These are phyloP conservation scores for Puccinia novopanici DNA, from an alignment of 1,284 basidiomycete genomes.

Conservation along the genomic window DNA sequence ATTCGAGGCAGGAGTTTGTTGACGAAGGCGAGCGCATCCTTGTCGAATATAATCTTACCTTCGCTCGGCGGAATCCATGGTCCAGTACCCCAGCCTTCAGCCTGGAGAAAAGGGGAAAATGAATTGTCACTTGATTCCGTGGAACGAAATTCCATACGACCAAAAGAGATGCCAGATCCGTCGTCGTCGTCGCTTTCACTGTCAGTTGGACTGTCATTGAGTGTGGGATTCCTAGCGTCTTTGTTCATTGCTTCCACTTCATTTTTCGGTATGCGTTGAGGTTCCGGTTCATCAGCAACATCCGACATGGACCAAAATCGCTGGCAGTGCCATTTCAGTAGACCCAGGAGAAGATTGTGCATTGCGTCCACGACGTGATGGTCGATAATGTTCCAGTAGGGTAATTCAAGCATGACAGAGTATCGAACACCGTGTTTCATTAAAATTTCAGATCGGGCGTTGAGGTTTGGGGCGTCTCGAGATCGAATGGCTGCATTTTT, in stretches of 20 bases:
- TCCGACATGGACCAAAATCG: slow-evolving; percentile 10
- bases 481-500: slow-evolving; percentile 15
- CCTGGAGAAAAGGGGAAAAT: background rate
- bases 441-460: background rate
- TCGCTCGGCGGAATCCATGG: slow-evolving; percentile 14
- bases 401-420: slow-evolving; percentile 41
- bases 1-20: slow-evolving; percentile 21
- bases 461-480: background rate
- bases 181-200: too few species aligned
- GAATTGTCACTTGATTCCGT: slow-evolving; percentile 9
- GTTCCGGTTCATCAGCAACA: background rate
- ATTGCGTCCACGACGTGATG: slow-evolving; percentile 21
- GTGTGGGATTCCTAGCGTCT: background rate
- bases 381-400: slow-evolving; percentile 28
- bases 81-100: slow-evolving; percentile 28
- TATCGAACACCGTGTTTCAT: slow-evolving; percentile 35
- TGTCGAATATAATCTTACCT: slow-evolving; percentile 42
- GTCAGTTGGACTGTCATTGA: background rate
- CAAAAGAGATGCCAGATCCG: background rate
- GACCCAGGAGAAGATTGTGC: slow-evolving; percentile 13
- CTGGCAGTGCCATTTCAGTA: background rate
- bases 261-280: background rate
- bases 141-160: background rate
- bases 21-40: background rate
- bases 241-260: background rate